Evolutionary conservation across 208 protist species (phyloP).

Genomic region (Trypanosomatidae sp.): DNA sequence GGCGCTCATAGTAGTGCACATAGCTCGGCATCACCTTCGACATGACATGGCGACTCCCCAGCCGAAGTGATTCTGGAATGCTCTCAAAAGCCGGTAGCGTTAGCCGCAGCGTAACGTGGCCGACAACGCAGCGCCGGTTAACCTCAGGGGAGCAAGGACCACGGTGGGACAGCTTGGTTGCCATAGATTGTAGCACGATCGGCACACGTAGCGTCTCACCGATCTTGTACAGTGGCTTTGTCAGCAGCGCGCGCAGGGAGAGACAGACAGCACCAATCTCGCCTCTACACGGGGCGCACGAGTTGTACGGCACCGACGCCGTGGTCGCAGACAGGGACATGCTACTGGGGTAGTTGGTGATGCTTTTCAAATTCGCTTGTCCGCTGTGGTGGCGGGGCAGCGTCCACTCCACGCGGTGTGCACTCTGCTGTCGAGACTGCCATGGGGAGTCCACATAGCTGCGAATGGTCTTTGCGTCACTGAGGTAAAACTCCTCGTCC

Average conservation of each 20-base stretch:
- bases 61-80: slow-evolving; percentile 47
- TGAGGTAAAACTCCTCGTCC: slow-evolving; percentile 8
- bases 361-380: not conserved
- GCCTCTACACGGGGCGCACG: slow-evolving; percentile 14
- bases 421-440: slow-evolving; percentile 11
- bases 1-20: slow-evolving; percentile 69
- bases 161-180: slow-evolving; percentile 8
- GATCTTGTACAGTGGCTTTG: slow-evolving; percentile 41
- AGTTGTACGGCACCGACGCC: not conserved
- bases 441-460: slow-evolving; percentile 13
- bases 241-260: slow-evolving; percentile 77
- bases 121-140: slow-evolving; percentile 41
- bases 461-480: slow-evolving; percentile 20
- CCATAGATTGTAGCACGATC: slow-evolving; percentile 31
- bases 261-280: slow-evolving; percentile 62
- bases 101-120: slow-evolving; percentile 61
- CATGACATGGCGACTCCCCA: slow-evolving; percentile 32
- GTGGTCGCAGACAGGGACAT: slow-evolving; percentile 1
- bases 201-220: slow-evolving; percentile 64
- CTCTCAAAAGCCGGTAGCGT: slow-evolving; percentile 64
- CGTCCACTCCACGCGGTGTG: not conserved
- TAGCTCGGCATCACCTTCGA: slow-evolving; percentile 44
- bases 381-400: not conserved
- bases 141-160: slow-evolving; percentile 7
- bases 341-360: not conserved